phyloP scores from a whole-genome alignment of 257 asterid genomes.

The Linaria vulgaris region DNA sequence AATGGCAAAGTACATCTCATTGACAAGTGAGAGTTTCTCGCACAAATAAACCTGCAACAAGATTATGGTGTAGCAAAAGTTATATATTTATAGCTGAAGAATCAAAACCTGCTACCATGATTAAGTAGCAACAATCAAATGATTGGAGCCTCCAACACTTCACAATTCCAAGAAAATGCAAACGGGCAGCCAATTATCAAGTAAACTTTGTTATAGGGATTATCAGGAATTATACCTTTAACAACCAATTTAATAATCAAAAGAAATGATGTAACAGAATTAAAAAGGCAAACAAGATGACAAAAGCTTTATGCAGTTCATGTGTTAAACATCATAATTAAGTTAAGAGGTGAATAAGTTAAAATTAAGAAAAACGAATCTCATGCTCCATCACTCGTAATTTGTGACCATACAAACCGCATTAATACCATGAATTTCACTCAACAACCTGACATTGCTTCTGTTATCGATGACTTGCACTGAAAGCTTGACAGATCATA shows the following conservation, averaged over 20 bases:
- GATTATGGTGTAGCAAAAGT: neutral
- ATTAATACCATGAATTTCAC: neutral
- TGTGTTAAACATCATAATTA: neutral
- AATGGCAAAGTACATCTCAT: slow-evolving; percentile 98
- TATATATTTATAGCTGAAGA: too few relatives aligned
- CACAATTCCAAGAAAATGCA: neutral
- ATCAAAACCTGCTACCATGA: too few relatives aligned
- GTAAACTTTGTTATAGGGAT: too few relatives aligned
- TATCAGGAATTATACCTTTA: neutral
- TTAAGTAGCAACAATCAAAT: too few relatives aligned
- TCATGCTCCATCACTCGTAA: neutral
- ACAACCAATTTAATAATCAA: neutral
- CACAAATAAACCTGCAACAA: slow-evolving; percentile 79
- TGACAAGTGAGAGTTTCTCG: slow-evolving; percentile 87
- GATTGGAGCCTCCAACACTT: neutral
- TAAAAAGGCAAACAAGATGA: neutral
- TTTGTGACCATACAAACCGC: neutral
- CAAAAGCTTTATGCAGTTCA: slow-evolving; percentile 4
- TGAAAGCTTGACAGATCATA: too few relatives aligned
- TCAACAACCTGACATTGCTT: slow-evolving; percentile 1
- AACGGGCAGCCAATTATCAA: neutral
- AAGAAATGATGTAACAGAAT: neutral
- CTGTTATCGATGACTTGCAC: neutral
- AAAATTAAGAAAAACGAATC: neutral
- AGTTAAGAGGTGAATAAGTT: neutral